A percentile compares a stretch with the other conserved stretches of the same genome.
Evolutionary conservation across 176 grass and related monocot genomes (phyloP).

Genomic region (Oryza coarctata): DNA sequence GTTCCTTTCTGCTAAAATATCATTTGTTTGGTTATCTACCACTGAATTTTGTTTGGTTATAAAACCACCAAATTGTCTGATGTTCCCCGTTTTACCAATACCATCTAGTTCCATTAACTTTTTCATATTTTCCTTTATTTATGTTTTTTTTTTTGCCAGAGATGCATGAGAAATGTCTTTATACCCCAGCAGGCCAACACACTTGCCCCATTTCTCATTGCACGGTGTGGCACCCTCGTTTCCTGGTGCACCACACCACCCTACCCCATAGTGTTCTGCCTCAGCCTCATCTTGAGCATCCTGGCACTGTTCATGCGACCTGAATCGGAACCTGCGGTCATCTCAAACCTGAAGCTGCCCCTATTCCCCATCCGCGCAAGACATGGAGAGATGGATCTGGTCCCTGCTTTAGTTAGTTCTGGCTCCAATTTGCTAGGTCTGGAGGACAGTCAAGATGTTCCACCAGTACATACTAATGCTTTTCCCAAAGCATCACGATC

Average conservation of each 20-base stretch:
- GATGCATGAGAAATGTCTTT: not conserved
- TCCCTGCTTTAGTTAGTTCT: not conserved
- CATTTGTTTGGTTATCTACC: not conserved
- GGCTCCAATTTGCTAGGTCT: not conserved
- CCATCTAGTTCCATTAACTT: not conserved
- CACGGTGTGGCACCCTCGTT: no score
- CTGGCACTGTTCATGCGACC: not conserved
- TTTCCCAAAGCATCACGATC: not conserved
- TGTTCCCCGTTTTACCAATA: not conserved
- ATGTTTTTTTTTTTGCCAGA: not conserved
- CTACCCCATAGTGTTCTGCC: no score
- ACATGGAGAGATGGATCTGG: not conserved
- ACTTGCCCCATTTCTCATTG: no score
- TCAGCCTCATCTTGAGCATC: no score
- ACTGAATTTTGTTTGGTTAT: not conserved
- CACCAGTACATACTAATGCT: not conserved
- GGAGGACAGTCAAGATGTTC: not conserved
- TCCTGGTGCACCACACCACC: no score
- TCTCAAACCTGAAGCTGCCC: not conserved
- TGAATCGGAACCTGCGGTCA: not conserved
- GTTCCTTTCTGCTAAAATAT: not conserved
- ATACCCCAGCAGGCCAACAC: not conserved
- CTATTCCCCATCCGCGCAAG: not conserved
- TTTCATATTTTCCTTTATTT: not conserved
- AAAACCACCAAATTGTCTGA: not conserved